Evolutionary conservation across 192 early-diverging fungal genomes (phyloP).

Genomic region (Podila minutissima): DNA sequence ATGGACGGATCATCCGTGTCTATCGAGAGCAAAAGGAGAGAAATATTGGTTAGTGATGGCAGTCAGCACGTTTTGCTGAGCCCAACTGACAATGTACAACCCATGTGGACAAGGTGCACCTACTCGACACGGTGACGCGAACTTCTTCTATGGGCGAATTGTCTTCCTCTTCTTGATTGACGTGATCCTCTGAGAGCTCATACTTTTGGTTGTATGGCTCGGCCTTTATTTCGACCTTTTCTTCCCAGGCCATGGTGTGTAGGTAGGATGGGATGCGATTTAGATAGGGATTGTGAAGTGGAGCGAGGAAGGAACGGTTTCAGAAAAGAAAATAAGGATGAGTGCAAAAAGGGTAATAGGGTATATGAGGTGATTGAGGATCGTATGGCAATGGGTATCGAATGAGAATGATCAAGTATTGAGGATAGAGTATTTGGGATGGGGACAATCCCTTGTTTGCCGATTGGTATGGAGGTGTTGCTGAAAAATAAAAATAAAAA

Average conservation of each 20-base stretch:
- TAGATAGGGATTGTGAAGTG: neutral
- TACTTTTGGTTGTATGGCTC: no score
- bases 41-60: neutral
- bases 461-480: no score
- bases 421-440: no score
- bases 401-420: neutral
- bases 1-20: conserved; percentile 57
- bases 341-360: no score
- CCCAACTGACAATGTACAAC: neutral
- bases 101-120: neutral
- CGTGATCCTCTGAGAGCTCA: conserved; percentile 9
- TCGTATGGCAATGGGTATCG: no score
- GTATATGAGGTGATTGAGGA: no score
- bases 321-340: no score
- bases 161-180: conserved; percentile 15
- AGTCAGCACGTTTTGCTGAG: neutral
- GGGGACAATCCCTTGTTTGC: no score
- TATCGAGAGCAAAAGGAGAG: conserved; percentile 8
- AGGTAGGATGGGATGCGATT: conserved; percentile 16
- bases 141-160: conserved; percentile 57
- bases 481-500: no score
- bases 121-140: conserved; percentile 52
- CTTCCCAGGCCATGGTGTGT: no score
- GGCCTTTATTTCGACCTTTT: no score
- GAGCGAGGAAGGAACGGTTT: no score